phyloP scores from a whole-genome alignment of 805 yeast genomes.

The Kluyveromyces lactis region DNA sequence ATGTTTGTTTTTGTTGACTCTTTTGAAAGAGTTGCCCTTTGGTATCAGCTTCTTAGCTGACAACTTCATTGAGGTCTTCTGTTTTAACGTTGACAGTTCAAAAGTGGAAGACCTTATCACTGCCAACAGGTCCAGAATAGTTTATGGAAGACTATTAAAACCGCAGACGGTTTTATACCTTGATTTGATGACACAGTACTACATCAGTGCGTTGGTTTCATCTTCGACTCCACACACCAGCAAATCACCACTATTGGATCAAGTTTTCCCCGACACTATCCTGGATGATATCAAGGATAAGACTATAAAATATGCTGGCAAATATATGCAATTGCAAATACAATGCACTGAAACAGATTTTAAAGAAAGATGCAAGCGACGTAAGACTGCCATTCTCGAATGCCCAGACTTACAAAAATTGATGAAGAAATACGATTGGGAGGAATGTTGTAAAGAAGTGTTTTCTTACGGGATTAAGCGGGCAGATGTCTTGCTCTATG shows the following conservation, averaged over 20 bases:
- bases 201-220: slow-evolving; percentile 71
- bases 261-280: slow-evolving; percentile 63
- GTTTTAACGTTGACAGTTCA: slow-evolving; percentile 42
- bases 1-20: slow-evolving; percentile 81
- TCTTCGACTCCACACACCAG: slow-evolving; percentile 5
- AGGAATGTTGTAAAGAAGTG: slow-evolving; percentile 68
- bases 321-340: slow-evolving; percentile 28
- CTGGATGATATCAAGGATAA: slow-evolving; percentile 27
- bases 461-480: slow-evolving; percentile 71
- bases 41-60: slow-evolving; percentile 85
- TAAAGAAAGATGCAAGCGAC: slow-evolving; percentile 57
- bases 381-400: slow-evolving; percentile 54
- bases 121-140: slow-evolving; percentile 5
- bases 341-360: slow-evolving; percentile 79
- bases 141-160: slow-evolving; percentile 52
- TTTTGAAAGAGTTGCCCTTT: slow-evolving; percentile 73
- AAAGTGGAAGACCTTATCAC: slow-evolving; percentile 5
- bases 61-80: slow-evolving; percentile 77
- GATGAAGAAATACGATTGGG: slow-evolving; percentile 76
- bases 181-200: slow-evolving; percentile 93
- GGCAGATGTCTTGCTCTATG: slow-evolving; percentile 67
- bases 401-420: slow-evolving; percentile 43
- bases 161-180: slow-evolving; percentile 72
- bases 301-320: slow-evolving; percentile 19
- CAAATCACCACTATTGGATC: slow-evolving; percentile 31